These are phyloP conservation scores for Colletotrichum gloeosporioides DNA, from an alignment of 2,329 filamentous ascomycete species.

Conservation along the genomic window DNA sequence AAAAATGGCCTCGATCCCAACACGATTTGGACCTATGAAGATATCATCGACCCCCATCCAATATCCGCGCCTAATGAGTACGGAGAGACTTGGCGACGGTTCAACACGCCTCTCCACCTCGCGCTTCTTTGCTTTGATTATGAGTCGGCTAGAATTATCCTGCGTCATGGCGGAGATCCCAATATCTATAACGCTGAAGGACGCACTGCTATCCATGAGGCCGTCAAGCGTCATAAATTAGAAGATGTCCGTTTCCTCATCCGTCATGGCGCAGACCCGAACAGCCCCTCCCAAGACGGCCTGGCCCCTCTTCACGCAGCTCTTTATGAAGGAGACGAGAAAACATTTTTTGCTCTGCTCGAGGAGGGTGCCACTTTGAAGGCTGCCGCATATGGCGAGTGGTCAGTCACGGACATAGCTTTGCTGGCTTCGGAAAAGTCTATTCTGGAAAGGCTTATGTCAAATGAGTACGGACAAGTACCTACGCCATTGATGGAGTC, in stretches of 20 bases:
- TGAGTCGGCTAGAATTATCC: background rate
- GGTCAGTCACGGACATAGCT: background rate
- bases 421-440: background rate
- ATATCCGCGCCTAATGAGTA: accelerated
- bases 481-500: accelerated
- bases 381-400: background rate
- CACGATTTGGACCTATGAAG: background rate
- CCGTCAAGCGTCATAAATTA: accelerated
- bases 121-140: background rate
- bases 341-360: background rate
- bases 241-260: accelerated
- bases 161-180: background rate
- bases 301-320: background rate
- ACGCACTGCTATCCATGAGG: background rate
- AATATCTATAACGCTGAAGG: background rate
- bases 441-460: accelerated
- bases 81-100: accelerated
- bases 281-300: accelerated
- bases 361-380: background rate
- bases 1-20: accelerated
- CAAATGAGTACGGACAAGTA: background rate
- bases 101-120: background rate
- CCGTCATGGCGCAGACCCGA: background rate
- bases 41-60: background rate
- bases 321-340: background rate